Evolutionary conservation across 1,139 yeast species (phyloP), one percentile per base, ranked within the genome.

Genomic region (Zygoascus sp.): DNA sequence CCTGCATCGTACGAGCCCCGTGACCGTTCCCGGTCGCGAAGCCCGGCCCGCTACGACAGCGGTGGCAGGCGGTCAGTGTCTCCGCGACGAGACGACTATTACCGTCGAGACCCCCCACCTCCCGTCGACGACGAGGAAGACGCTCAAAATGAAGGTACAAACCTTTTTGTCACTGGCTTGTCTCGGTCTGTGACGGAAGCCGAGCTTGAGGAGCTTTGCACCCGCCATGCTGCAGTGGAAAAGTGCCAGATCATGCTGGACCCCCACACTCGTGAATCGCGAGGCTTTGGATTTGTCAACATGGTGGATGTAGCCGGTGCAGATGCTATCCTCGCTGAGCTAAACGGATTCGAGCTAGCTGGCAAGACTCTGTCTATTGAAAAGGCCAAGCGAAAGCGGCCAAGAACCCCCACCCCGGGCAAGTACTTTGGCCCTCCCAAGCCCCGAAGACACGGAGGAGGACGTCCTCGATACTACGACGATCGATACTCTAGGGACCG

Each of bases 361-460:
- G 72, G 71, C 22, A 56, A 63, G 40, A 52, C 60, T 15, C 54
- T 67, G 37, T 54, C 63, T 23, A 59, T 67, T 35, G 70, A 68
- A 46, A 59, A 58, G 50, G 72, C 72, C 34, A 63, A 63, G 49
- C 63, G 72, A 41, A 61, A 63, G 53, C 57, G 70, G 35, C 68
- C 72, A 34, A 60, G 69, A 38, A 64, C 70, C 15, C 72, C 72
- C 20, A 67, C 72, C 3, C 72, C 72, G n/a, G 72, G 72, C 37
- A 64, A 61, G 53, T 67, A 67, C 55, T 64, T 60, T 51, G 72
- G 72, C 2, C 68, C 72, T n/a, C 65, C 68, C 35, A 66, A 63
- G 56, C 55, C 58, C 21, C 56, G 60, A 42, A 55, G 55, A 39
- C 48, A 53, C 23, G 55, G 53, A 20, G 55, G 58, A 25, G 53